A percentile compares a stretch with the other conserved stretches of the same genome.
phyloP scores from a whole-genome alignment of 192 early-diverging fungal genomes.

The Powellomyces hirtus region DNA sequence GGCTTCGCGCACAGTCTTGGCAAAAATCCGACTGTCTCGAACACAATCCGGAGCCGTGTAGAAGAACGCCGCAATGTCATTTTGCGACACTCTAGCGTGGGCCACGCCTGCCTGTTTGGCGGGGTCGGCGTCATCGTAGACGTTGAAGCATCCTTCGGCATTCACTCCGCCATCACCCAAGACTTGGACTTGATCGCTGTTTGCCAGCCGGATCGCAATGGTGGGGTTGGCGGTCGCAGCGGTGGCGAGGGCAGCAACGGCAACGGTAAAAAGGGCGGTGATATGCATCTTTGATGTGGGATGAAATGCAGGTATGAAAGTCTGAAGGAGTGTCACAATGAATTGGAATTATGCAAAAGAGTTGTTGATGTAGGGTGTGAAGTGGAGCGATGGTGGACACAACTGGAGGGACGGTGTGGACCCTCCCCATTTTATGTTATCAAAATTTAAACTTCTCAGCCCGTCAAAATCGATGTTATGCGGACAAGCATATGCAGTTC shows the following conservation, averaged over 20 bases:
- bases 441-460: too few species aligned
- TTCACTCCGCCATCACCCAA: conserved; percentile 7
- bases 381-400: too few species aligned
- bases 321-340: too few species aligned
- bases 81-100: not conserved
- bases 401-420: too few species aligned
- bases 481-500: too few species aligned
- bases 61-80: not conserved
- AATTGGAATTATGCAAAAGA: too few species aligned
- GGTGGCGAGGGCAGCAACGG: not conserved
- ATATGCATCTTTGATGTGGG: not conserved
- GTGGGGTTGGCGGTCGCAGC: not conserved
- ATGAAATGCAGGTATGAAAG: not conserved
- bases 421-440: too few species aligned
- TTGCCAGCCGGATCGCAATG: not conserved
- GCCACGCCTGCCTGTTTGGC: not conserved
- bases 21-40: conserved; percentile 1
- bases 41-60: conserved; percentile 10
- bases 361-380: too few species aligned
- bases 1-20: not conserved
- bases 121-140: not conserved
- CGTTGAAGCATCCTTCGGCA: conserved; percentile 9
- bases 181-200: not conserved
- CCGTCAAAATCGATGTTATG: too few species aligned
- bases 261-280: not conserved